phyloP scores from a whole-genome alignment of 306 rosid species.

The Vigna mungo region DNA sequence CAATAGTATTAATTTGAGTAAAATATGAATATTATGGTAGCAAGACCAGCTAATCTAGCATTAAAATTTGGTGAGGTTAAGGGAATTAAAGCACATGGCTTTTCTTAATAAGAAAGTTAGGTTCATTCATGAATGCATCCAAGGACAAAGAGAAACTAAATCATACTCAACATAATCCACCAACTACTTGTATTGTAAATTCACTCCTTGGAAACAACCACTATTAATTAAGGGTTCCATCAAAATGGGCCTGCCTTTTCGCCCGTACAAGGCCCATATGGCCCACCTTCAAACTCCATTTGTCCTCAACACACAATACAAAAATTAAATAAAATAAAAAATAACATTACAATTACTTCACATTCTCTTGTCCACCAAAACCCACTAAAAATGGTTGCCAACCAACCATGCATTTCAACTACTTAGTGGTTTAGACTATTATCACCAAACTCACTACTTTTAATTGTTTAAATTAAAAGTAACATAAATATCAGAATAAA shows the following conservation, averaged over 20 bases:
- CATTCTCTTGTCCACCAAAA: conserved; percentile 12
- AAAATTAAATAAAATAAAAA: neutral
- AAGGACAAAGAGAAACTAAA: neutral
- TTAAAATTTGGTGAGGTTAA: conserved; percentile 24
- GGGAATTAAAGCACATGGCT: conserved; percentile 24
- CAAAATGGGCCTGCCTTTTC: conserved; percentile 22
- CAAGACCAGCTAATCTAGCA: conserved; percentile 27
- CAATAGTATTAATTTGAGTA: neutral
- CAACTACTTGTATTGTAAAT: neutral
- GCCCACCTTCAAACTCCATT: conserved; percentile 27
- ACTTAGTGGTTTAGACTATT: neutral
- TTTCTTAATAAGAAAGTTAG: conserved; percentile 38
- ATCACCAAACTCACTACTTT: conserved; percentile 12
- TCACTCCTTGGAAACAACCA: neutral
- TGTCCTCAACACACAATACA: neutral
- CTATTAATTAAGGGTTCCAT: neutral
- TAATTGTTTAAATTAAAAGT: neutral
- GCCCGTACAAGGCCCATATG: conserved; percentile 24
- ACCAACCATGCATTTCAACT: conserved; percentile 30
- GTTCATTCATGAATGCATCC: conserved; percentile 46
- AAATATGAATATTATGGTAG: neutral
- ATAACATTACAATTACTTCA: neutral
- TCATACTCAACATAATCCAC: conserved; percentile 9
- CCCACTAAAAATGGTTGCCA: neutral
- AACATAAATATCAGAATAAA: neutral